A percentile compares a stretch with the other conserved stretches of the same genome.
These are phyloP conservation scores for Leersia perrieri DNA, from an alignment of 176 grass and related monocot species.

Conservation along the genomic window DNA sequence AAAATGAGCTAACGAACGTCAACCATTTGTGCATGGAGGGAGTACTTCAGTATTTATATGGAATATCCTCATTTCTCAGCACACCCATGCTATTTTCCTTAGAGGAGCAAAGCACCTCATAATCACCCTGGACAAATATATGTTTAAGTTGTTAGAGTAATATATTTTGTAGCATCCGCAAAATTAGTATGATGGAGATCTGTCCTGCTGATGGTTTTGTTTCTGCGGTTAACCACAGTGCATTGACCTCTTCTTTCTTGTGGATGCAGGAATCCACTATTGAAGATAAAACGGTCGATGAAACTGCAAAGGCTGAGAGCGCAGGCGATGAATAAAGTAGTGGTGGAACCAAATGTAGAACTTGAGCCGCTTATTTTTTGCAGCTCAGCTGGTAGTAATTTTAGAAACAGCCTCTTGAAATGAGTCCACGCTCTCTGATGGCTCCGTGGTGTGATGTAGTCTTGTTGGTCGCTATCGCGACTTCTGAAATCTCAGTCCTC, in stretches of 20 bases:
- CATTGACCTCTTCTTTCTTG: not conserved
- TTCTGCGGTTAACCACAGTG: not conserved
- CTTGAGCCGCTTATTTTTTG: not conserved
- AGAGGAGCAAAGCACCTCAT: not conserved
- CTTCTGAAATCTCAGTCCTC: not conserved
- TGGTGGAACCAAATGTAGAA: not conserved
- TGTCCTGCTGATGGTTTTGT: not conserved
- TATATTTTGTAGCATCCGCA: not conserved
- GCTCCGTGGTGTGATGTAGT: not conserved
- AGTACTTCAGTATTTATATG: too few species aligned
- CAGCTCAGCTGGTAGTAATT: constrained; percentile 11
- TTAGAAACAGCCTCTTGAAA: not conserved
- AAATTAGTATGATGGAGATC: not conserved
- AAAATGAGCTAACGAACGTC: too few species aligned
- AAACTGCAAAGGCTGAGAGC: not conserved
- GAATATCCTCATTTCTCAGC: not conserved
- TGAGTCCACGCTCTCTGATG: constrained; percentile 17
- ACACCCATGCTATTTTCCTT: not conserved
- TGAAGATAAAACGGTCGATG: not conserved
- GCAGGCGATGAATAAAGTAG: not conserved
- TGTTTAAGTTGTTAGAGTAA: too few species aligned
- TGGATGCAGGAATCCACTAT: constrained; percentile 17
- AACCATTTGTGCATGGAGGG: too few species aligned
- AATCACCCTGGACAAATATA: not conserved
- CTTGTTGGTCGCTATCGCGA: not conserved